A percentile compares a stretch with the other conserved stretches of the same genome.
Evolutionary conservation across 495 filamentous ascomycete genomes (phyloP).

Genomic region (Aspergillus nidulans): DNA sequence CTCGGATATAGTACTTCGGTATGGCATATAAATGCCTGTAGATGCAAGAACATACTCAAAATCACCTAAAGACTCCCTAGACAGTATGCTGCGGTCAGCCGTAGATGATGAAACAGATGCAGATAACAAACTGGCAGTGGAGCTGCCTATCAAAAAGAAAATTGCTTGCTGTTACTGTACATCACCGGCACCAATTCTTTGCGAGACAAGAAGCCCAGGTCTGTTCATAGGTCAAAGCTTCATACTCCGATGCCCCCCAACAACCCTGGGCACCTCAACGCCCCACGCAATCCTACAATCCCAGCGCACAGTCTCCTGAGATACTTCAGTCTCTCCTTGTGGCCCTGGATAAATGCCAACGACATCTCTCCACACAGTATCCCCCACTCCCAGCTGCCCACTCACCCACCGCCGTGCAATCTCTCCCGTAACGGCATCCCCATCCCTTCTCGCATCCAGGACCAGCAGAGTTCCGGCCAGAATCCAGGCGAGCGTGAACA

Average conservation of each 20-base stretch:
- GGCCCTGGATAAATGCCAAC: constrained; percentile 16
- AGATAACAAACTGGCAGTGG: too few relatives aligned
- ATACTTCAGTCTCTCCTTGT: not conserved
- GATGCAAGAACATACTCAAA: too few relatives aligned
- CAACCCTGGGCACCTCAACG: constrained; percentile 24
- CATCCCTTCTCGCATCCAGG: constrained; percentile 29
- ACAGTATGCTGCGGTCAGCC: too few relatives aligned
- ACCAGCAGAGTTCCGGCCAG: constrained; percentile 26
- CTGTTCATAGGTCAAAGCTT: too few relatives aligned
- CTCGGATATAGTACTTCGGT: too few relatives aligned
- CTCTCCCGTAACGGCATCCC: constrained; percentile 24
- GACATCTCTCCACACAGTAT: constrained; percentile 29
- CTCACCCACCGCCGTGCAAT: constrained; percentile 32
- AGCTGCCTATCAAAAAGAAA: too few relatives aligned
- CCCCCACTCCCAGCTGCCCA: constrained; percentile 28
- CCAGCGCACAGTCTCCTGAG: constrained; percentile 24
- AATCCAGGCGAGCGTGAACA: constrained; percentile 36
- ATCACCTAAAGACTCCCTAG: too few relatives aligned
- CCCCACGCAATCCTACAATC: constrained; percentile 34
- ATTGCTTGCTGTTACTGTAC: too few relatives aligned
- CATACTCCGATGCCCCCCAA: constrained; percentile 25
- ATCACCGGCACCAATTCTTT: too few relatives aligned
- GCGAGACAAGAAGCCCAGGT: too few relatives aligned
- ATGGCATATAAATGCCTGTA: too few relatives aligned
- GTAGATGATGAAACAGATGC: too few relatives aligned